Evolutionary conservation across 2,329 filamentous ascomycete species (phyloP), one percentile per base, ranked within the genome.

Genomic region (Epichloe sylvatica): DNA sequence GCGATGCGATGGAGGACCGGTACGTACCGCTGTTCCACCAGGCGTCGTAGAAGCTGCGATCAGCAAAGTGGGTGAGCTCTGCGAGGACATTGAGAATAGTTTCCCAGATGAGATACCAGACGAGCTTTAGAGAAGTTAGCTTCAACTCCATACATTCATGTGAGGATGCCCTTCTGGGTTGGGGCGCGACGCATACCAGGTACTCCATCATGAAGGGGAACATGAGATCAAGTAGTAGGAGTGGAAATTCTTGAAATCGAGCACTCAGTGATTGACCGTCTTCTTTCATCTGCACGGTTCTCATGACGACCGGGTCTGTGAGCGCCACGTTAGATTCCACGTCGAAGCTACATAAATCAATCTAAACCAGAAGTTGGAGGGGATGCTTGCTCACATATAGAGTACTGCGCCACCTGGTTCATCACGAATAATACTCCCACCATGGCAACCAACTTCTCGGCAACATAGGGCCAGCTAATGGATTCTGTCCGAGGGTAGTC

Each of bases 41-140:
- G 45, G 75, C 73, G 38, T 74, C 72, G 57, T 81, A 81, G 64
- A 89, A 89, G 53, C 79, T 82, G 44, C 85, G 77, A 61, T 90
- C 86, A 4, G 85, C 84, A 62, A 90, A 91, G 54, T 74, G 72
- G 0, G 84, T 89, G 49, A 90, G 62, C 64, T 91, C 86, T 4
- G 84, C 86, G 21, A 90, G 70, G 13, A 86, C 76, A 62, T 90
- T 90, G 52, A 89, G 70, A 36, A 83, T 76, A 3, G 78, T 79
- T 63, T 84, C 80, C 86, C 86, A 91, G 55, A 90, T 89, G 30
- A 91, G 75, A 62, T 89, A 90, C 82, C 85, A 91, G 0, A 79
- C 75, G 51, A 87, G 74, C 19, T 41, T 43, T 15, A 5, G 35
- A 37, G 17, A 5, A 23, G 13, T 35, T 25, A 47, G 36, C 15